phyloP scores from a whole-genome alignment of 2,329 filamentous ascomycete genomes.

The Colletotrichum higginsianum region DNA sequence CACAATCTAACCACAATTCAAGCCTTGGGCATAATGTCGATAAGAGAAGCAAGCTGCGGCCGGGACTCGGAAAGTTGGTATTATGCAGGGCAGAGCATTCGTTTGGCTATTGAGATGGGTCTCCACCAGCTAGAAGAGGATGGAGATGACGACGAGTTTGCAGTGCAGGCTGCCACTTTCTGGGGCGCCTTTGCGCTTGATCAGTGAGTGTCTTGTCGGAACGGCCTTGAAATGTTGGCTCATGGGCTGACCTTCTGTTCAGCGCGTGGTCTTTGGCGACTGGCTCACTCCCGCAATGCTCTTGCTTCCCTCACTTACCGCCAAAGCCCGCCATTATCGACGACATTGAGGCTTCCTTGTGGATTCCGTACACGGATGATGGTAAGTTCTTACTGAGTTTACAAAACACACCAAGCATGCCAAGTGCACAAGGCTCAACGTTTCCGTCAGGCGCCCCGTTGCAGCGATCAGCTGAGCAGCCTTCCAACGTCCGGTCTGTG shows the following conservation, averaged over 20 bases:
- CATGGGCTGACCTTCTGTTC: constrained; percentile 5
- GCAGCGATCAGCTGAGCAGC: constrained; percentile 71
- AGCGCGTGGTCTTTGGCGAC: constrained; percentile 78
- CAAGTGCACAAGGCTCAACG: constrained; percentile 33
- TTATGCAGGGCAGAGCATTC: constrained; percentile 80
- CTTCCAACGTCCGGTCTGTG: constrained; percentile 77
- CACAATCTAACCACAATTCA: constrained; percentile 80
- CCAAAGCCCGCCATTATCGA: constrained; percentile 73
- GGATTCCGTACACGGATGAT: constrained; percentile 72
- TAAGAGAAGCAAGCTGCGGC: constrained; percentile 80
- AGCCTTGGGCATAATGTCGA: constrained; percentile 82
- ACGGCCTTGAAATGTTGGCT: not conserved
- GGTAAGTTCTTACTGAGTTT: constrained; percentile 56
- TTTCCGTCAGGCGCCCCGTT: constrained; percentile 62
- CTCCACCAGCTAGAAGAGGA: constrained; percentile 70
- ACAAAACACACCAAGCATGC: constrained; percentile 1
- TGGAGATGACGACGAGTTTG: constrained; percentile 68
- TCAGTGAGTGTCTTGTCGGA: constrained; percentile 65
- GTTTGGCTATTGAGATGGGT: constrained; percentile 80
- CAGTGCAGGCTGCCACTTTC: constrained; percentile 72
- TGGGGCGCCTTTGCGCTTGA: constrained; percentile 76
- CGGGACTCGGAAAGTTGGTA: constrained; percentile 82
- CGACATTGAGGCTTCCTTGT: constrained; percentile 72
- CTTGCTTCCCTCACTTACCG: constrained; percentile 68
- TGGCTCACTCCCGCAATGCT: constrained; percentile 73